Percentiles rank a stretch among this genome's conserved stretches.
These are phyloP conservation scores for Linanthus parryae DNA, from an alignment of 148 eudicot species.

Conservation along the genomic window DNA sequence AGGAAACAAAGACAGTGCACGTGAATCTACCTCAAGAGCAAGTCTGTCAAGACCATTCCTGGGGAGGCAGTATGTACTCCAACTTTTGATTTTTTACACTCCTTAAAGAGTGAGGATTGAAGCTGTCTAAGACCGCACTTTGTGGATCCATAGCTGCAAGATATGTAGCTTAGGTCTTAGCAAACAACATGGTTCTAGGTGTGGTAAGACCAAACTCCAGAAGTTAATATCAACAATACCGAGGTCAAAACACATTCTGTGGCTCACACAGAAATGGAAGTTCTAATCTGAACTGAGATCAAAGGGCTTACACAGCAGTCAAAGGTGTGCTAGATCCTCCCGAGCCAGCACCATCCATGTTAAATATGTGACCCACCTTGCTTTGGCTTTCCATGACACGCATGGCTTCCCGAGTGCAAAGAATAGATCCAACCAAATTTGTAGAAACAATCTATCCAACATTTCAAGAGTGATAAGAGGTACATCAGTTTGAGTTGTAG, in stretches of 20 bases:
- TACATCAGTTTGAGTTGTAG: no score
- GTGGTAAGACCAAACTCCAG: neutral
- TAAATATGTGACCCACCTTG: slow-evolving; percentile 84
- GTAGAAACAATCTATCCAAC: slow-evolving; percentile 97
- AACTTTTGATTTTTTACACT: slow-evolving; percentile 55
- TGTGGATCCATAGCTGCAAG: slow-evolving; percentile 88
- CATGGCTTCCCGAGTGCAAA: slow-evolving; percentile 98
- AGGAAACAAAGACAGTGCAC: no score
- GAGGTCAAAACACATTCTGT: neutral
- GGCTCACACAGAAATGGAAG: neutral
- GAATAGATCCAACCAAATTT: slow-evolving; percentile 93
- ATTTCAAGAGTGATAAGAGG: no score
- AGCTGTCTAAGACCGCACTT: slow-evolving; percentile 97
- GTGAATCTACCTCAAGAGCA: slow-evolving; percentile 63
- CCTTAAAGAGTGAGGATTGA: slow-evolving; percentile 85
- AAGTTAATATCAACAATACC: neutral
- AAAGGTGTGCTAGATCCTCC: slow-evolving; percentile 99
- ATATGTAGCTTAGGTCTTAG: slow-evolving; percentile 13
- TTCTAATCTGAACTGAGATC: neutral
- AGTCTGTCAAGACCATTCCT: slow-evolving; percentile 96
- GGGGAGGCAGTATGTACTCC: slow-evolving; percentile 99
- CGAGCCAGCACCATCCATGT: slow-evolving; percentile 99
- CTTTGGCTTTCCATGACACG: slow-evolving; percentile 47
- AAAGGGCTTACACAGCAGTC: slow-evolving; percentile 82
- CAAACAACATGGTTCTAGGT: neutral